Conservation (phyloP, 2,329 filamentous ascomycete species). For the Colletotrichum costaricense region DNA sequence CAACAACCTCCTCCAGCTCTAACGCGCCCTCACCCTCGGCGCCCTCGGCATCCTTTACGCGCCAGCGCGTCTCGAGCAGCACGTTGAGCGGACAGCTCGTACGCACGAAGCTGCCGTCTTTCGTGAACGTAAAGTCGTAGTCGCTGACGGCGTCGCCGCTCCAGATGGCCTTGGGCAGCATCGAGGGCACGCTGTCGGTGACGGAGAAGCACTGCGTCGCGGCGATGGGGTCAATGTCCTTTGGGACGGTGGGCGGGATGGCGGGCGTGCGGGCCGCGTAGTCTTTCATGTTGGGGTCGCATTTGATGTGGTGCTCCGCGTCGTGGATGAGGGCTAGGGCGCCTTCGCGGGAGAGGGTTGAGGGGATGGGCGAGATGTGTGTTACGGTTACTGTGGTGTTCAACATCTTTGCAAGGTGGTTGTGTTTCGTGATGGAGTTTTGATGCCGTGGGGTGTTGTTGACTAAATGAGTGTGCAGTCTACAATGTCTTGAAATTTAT, state of each 20-base stretch:
- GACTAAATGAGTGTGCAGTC: neutral
- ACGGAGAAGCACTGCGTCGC: conserved; percentile 57
- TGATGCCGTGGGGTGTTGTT: neutral
- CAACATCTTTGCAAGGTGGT: conserved; percentile 49
- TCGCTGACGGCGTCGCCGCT: conserved; percentile 64
- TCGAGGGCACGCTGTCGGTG: conserved; percentile 60
- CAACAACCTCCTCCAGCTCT: conserved; percentile 61
- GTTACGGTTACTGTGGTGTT: conserved; percentile 54
- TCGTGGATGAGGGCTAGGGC: conserved; percentile 61
- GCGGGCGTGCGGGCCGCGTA: conserved; percentile 44
- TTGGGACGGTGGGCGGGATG: conserved; percentile 44
- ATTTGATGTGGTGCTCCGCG: conserved; percentile 62
- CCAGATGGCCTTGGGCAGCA: conserved; percentile 67
- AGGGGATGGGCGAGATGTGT: conserved; percentile 57
- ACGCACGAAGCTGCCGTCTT: conserved; percentile 62
- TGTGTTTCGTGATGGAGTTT: neutral
- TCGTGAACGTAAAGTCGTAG: conserved; percentile 64
- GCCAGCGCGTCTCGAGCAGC: conserved; percentile 66
- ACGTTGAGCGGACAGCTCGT: conserved; percentile 62
- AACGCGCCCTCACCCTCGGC: conserved; percentile 41
- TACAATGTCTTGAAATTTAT: neutral
- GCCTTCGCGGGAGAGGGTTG: conserved; percentile 46
- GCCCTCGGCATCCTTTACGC: conserved; percentile 43
- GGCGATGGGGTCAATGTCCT: conserved; percentile 40
- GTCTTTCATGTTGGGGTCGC: conserved; percentile 62